Conservation (phyloP, 257 asterid species). For the Solanum gandarillasii region DNA sequence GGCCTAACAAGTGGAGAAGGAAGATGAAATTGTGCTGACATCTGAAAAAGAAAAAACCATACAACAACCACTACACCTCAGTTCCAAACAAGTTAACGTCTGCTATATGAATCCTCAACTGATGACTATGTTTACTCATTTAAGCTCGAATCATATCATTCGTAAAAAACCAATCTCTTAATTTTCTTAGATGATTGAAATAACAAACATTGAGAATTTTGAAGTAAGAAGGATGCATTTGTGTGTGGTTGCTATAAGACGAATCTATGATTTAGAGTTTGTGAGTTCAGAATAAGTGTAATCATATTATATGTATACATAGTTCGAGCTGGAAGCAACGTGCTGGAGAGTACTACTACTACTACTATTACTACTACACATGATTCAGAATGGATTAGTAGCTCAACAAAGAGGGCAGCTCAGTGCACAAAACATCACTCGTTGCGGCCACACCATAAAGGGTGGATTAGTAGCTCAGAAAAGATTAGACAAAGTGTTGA, state of each 20-base stretch:
- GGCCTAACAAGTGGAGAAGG: conserved; percentile 40
- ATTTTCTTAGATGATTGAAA: background rate
- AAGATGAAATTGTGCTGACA: conserved; percentile 33
- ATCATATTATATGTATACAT: background rate
- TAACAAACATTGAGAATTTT: background rate
- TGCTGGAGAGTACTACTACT: background rate
- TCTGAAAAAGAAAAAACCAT: conserved; percentile 10
- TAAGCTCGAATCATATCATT: conserved; percentile 9
- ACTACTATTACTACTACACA: background rate
- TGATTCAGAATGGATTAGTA: background rate
- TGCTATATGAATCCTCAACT: background rate
- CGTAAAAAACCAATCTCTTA: conserved; percentile 2
- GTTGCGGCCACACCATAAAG: background rate
- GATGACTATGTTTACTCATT: background rate
- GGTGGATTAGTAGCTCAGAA: background rate
- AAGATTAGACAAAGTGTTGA: background rate
- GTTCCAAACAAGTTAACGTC: background rate
- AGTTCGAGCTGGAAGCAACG: background rate
- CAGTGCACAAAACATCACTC: background rate
- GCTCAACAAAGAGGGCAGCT: background rate
- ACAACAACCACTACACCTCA: background rate
- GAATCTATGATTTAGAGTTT: background rate
- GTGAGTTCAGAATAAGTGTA: background rate
- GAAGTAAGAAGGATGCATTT: background rate
- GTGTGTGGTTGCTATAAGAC: background rate